These are phyloP conservation scores for Leccinum obscurum DNA, from an alignment of 768 basidiomycete species.

Conservation along the genomic window DNA sequence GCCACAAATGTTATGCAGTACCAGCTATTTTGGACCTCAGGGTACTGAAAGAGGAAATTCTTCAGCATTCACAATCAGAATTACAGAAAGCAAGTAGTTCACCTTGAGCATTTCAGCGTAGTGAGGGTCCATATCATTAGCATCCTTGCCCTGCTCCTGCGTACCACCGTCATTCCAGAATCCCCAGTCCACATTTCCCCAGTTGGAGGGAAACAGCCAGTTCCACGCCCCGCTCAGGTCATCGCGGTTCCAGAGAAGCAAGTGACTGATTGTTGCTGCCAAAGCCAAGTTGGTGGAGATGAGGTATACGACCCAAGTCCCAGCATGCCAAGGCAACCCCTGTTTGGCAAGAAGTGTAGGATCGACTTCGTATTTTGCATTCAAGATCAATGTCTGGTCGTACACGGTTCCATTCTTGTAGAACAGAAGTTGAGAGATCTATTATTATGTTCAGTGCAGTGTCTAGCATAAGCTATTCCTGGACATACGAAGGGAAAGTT, in stretches of 20 bases:
- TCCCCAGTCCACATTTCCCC: constrained; percentile 38
- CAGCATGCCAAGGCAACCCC: constrained; percentile 35
- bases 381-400: constrained; percentile 53
- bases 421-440: constrained; percentile 50
- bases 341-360: constrained; percentile 45
- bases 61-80: constrained; percentile 11
- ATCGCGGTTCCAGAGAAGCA: constrained; percentile 53
- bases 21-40: constrained; percentile 36
- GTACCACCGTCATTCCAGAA: constrained; percentile 33
- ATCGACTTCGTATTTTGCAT: constrained; percentile 53
- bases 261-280: constrained; percentile 52
- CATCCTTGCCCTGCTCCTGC: constrained; percentile 33
- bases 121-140: constrained; percentile 51
- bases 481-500: constrained; percentile 57
- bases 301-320: constrained; percentile 25
- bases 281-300: constrained; percentile 26
- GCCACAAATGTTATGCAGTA: constrained; percentile 26
- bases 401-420: constrained; percentile 53
- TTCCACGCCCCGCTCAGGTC: constrained; percentile 48
- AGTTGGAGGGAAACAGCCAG: constrained; percentile 42
- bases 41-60: constrained; percentile 25
- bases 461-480: constrained; percentile 13
- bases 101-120: constrained; percentile 49
- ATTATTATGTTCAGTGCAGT: constrained; percentile 9
- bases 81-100: not conserved